Conservation (phyloP, 306 rosid species). For the Hylodesmum podocarpum region DNA sequence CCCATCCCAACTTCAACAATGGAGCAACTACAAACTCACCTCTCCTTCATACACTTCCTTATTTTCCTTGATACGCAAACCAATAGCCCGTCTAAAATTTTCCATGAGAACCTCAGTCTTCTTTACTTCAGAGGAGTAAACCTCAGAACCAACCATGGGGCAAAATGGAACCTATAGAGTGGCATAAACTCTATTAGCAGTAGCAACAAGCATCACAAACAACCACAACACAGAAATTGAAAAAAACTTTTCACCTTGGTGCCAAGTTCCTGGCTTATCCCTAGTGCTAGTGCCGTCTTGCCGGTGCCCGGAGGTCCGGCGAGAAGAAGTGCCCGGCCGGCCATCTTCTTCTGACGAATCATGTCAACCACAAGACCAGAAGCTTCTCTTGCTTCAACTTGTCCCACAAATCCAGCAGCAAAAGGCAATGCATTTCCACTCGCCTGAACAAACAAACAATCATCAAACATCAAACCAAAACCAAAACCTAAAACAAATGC, state of each 20-base stretch:
- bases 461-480: not conserved
- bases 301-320: constrained; percentile 99
- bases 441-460: constrained; percentile 46
- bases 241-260: no score
- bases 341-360: constrained; percentile 98
- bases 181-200: not conserved
- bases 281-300: constrained; percentile 95
- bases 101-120: constrained; percentile 97
- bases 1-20: not conserved
- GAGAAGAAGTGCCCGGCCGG: constrained; percentile 90
- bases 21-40: constrained; percentile 48
- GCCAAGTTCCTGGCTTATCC: constrained; percentile 94
- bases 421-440: constrained; percentile 75
- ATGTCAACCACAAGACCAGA: constrained; percentile 89
- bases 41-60: constrained; percentile 99
- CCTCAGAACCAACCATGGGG: constrained; percentile 99
- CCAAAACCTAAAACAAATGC: not conserved
- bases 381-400: constrained; percentile 94
- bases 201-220: not conserved
- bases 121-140: constrained; percentile 94
- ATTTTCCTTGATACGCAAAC: constrained; percentile 91
- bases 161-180: constrained; percentile 81
- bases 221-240: no score
- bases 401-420: constrained; percentile 96
- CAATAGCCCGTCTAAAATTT: constrained; percentile 87